Percentiles rank a stretch among this genome's conserved stretches.
These are phyloP conservation scores for Ophiostoma tasmaniense DNA, from an alignment of 2,329 filamentous ascomycete genomes.

Conservation along the genomic window DNA sequence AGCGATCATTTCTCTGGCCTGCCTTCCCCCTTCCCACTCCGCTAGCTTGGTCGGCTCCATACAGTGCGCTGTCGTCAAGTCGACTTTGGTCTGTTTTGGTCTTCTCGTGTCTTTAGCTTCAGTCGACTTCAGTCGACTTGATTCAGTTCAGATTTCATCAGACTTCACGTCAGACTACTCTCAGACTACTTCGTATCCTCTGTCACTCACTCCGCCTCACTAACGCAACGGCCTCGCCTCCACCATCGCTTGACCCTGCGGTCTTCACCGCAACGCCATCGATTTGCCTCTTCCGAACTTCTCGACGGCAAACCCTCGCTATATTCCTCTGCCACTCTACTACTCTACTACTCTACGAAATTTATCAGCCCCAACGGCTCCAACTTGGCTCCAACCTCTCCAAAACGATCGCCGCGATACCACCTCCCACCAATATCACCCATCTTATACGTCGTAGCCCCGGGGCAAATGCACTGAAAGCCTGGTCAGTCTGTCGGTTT, in stretches of 20 bases:
- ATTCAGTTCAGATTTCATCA: too few species aligned
- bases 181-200: background rate
- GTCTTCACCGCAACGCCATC: background rate
- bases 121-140: too few species aligned
- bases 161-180: too few species aligned
- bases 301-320: too few species aligned
- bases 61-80: background rate
- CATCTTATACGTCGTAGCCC: constrained; percentile 1
- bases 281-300: background rate
- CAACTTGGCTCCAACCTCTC: background rate
- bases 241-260: background rate
- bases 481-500: background rate
- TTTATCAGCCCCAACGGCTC: background rate
- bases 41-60: background rate
- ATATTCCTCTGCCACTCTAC: background rate
- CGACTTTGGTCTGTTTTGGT: background rate
- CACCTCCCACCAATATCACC: constrained; percentile 1
- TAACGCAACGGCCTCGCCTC: background rate
- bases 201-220: background rate
- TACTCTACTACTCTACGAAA: background rate
- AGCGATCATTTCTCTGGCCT: background rate
- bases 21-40: background rate
- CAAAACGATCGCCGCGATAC: constrained; percentile 2
- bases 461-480: constrained; percentile 1
- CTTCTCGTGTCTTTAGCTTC: too few species aligned